Base-by-base conservation (phyloP, 495 filamentous ascomycete genomes). In the Aspergillus bertholletiae region DNA sequence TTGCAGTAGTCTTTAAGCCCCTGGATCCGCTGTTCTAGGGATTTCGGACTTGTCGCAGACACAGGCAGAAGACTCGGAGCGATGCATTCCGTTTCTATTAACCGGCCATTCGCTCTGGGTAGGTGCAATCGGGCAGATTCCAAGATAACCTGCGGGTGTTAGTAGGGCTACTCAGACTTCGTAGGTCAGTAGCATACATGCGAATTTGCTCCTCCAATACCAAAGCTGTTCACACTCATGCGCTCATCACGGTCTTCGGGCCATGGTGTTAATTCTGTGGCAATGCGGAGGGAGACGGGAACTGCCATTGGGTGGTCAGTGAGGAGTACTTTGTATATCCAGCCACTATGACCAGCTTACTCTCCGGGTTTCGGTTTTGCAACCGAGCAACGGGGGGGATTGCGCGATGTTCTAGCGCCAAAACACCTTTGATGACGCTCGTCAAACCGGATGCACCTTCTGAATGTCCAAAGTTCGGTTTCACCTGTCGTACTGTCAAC, bases 401-500 rank as follows among this genome's bases (percentile, higher is more conserved):
- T 0, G 61, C 49, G 12, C 53, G 54, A 41, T 81, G 67, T 50
- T 77, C 72, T 49, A 87, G 67, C 22, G 77, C 70, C 23, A 80
- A 57, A 1, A 77, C 67, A 1, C 74, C 72, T 62, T 85, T 85
- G 3, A 87, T 62, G 0, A 85, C 20, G 3, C 77, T 78, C 3
- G 83, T 81, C 44, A 84, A 45, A 6, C 80, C 82, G 3, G 76
- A 76, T 6, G 75, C 70, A 9, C 70, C 80, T 56, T 79, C 79
- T 12, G 58, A 52, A 53, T 81, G 80, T 1, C 81, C 79, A 51
- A 80, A 60, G 34, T 75, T 72, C 7, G 76, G 73, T 49, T 80
- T 81, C n/a, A 80, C 58, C 59, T 62, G n/a, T n/a, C n/a, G n/a
- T n/a, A n/a, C n/a, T n/a, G n/a, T n/a, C n/a, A n/a, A n/a, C n/a